Percentiles rank a stretch among this genome's conserved stretches.
Evolutionary conservation across 2,329 filamentous ascomycete species (phyloP).

Genomic region (Fusarium fujikuroi): DNA sequence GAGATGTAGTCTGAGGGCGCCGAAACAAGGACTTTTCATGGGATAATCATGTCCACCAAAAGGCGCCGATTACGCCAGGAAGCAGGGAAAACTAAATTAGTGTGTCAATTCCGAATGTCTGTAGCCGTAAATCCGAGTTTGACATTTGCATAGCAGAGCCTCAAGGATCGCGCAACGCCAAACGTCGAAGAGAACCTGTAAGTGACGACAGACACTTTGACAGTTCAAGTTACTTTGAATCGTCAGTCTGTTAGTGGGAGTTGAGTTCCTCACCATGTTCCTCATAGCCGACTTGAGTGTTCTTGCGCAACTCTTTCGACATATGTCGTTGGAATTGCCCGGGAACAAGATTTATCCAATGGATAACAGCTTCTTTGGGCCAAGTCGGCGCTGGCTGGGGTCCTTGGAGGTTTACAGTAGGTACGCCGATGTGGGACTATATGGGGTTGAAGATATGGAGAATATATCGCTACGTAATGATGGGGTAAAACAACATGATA

Average conservation of each 20-base stretch:
- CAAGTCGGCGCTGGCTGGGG: not conserved
- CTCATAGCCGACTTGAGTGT: too few relatives aligned
- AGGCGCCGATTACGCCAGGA: not conserved
- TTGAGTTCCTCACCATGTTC: not conserved
- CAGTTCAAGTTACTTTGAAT: too few relatives aligned
- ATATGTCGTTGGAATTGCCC: not conserved
- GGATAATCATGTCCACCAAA: not conserved
- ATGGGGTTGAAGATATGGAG: conserved; percentile 8
- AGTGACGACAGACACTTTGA: not conserved
- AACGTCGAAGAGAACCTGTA: not conserved
- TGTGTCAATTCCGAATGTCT: not conserved
- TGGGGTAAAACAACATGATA: conserved; percentile 36
- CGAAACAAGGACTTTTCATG: conserved; percentile 15
- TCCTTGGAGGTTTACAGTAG: not conserved
- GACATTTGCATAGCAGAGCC: not conserved
- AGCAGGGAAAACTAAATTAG: not conserved
- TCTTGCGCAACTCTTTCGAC: not conserved
- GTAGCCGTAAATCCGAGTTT: not conserved
- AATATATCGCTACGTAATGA: conserved; percentile 38
- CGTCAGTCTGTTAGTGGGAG: accelerated
- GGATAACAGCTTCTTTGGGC: not conserved
- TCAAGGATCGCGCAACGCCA: not conserved
- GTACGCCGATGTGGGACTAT: conserved; percentile 1
- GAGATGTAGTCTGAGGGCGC: conserved; percentile 6
- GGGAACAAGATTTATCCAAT: conserved; percentile 3